Evolutionary conservation across 371 early-diverging fungal species (phyloP).

Genomic region (Dentiscutata heterogama): DNA sequence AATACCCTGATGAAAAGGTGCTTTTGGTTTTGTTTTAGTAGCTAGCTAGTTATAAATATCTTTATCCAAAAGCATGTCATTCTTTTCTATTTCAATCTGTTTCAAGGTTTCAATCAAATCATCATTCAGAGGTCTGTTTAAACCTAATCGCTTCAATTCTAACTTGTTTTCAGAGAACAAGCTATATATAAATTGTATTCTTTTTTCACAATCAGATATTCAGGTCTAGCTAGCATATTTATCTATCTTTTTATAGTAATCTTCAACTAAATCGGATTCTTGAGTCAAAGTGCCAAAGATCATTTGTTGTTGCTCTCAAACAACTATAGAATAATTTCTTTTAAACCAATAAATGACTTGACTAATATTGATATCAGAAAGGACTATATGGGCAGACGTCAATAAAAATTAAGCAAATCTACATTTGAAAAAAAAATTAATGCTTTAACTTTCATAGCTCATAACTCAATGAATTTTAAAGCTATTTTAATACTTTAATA

Average conservation of each 20-base stretch:
- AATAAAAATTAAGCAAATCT: too few species aligned
- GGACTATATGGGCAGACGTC: too few species aligned
- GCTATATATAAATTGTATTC: slow-evolving; percentile 10
- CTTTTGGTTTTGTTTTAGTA: background rate
- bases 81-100: background rate
- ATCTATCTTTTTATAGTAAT: slow-evolving; percentile 18
- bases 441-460: too few species aligned
- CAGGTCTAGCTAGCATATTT: background rate
- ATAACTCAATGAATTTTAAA: too few species aligned
- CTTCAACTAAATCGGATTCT: slow-evolving; percentile 10
- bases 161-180: background rate
- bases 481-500: too few species aligned
- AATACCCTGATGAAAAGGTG: background rate
- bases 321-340: slow-evolving; percentile 25
- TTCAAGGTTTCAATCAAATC: background rate
- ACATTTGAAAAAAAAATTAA: too few species aligned
- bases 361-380: background rate
- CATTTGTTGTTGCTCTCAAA: slow-evolving; percentile 1
- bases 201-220: background rate
- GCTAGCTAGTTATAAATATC: slow-evolving; percentile 14
- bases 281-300: slow-evolving; percentile 19
- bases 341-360: slow-evolving; percentile 29
- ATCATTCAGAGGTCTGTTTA: background rate
- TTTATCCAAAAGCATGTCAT: background rate
- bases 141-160: background rate